Evolutionary conservation across 805 yeast species (phyloP).

Genomic region (Candida pini): DNA sequence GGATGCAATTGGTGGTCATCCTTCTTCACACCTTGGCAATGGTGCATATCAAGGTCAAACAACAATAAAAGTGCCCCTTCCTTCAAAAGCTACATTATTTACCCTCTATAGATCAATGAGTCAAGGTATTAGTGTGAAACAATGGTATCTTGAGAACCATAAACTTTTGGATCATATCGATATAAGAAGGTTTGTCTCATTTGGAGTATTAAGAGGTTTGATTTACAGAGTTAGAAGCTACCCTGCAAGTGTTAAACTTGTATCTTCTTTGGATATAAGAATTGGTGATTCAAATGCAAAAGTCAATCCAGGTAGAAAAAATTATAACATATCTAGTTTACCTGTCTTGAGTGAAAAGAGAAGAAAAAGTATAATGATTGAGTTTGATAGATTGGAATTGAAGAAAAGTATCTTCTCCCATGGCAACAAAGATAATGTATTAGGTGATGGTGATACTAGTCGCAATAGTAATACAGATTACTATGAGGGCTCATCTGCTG

Average conservation of each 20-base stretch:
- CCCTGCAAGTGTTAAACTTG: slow-evolving; percentile 50
- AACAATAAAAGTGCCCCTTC: slow-evolving; percentile 31
- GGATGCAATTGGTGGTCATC: background rate
- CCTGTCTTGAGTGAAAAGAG: slow-evolving; percentile 15
- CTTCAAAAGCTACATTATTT: slow-evolving; percentile 63
- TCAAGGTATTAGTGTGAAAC: slow-evolving; percentile 70
- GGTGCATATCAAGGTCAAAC: background rate
- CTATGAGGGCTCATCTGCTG: too few species aligned
- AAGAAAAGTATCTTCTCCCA: too few species aligned
- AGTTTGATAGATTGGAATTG: too few species aligned
- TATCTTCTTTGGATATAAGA: slow-evolving; percentile 31
- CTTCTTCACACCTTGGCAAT: background rate
- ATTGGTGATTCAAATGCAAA: slow-evolving; percentile 4
- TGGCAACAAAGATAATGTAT: too few species aligned
- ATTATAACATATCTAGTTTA: slow-evolving; percentile 13
- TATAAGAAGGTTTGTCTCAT: slow-evolving; percentile 75
- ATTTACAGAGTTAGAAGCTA: slow-evolving; percentile 76
- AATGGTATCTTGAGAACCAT: slow-evolving; percentile 73
- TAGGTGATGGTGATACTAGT: too few species aligned
- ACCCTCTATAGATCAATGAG: slow-evolving; percentile 70
- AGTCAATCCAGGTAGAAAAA: slow-evolving; percentile 4
- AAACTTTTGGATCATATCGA: slow-evolving; percentile 62
- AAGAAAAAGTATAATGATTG: too few species aligned
- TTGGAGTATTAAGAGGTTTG: slow-evolving; percentile 78
- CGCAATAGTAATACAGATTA: too few species aligned